Evolutionary conservation across 73 alveolate genomes (phyloP).

Genomic region (Tetrahymena borealis): DNA sequence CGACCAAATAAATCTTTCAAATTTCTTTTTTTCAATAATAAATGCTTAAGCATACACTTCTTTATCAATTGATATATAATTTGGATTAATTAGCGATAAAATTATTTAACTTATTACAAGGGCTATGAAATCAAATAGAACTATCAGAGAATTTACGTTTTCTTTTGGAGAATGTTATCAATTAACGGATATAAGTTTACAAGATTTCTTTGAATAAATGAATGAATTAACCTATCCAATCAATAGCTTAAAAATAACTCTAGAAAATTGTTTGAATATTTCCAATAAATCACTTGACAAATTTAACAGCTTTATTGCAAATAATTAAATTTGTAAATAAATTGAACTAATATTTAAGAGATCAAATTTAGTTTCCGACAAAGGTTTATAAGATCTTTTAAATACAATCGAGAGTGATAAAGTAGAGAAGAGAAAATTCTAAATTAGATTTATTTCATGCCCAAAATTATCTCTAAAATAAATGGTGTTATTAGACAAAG

Average conservation of each 20-base stretch:
- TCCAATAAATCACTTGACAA: not conserved
- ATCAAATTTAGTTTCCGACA: not conserved
- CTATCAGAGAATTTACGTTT: not conserved
- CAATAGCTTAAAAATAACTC: not conserved
- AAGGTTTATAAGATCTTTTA: not conserved
- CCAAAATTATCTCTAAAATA: not conserved
- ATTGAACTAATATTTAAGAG: not conserved
- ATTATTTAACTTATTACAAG: not conserved
- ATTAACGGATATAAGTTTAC: not conserved
- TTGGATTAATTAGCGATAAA: not conserved
- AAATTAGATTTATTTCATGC: not conserved
- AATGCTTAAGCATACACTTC: not conserved
- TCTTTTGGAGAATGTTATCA: not conserved
- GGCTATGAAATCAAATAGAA: not conserved
- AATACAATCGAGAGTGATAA: not conserved
- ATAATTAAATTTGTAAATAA: not conserved
- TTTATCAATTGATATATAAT: not conserved
- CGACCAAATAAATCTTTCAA: not conserved
- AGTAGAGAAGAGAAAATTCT: not conserved
- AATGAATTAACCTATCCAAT: not conserved
- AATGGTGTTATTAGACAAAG: not conserved
- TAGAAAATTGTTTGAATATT: not conserved
- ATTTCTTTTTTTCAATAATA: not conserved
- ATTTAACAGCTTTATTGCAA: not conserved
- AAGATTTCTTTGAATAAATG: not conserved